A percentile compares a stretch with the other conserved stretches of the same genome.
phyloP scores from a whole-genome alignment of 2,329 filamentous ascomycete genomes.

The Pseudogymnoascus pannorum region DNA sequence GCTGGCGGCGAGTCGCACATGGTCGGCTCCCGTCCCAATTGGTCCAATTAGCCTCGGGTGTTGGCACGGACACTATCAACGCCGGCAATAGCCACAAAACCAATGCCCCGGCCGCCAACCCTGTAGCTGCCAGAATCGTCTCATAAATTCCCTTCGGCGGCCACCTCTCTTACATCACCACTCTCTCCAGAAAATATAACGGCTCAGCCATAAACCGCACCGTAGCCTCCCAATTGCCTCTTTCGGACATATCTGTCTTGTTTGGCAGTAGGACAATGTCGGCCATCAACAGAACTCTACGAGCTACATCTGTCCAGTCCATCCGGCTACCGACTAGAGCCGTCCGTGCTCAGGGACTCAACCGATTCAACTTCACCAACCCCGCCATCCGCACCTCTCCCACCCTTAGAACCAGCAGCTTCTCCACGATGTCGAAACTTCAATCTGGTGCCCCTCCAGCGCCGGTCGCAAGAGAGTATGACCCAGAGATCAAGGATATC shows the following conservation, averaged over 20 bases:
- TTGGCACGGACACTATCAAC: background rate
- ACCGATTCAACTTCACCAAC: background rate
- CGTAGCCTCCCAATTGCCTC: background rate
- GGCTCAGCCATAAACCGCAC: constrained; percentile 3
- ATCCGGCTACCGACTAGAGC: constrained; percentile 2
- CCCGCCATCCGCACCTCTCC: background rate
- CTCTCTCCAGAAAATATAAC: background rate
- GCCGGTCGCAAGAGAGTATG: constrained; percentile 57
- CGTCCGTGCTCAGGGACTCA: constrained; percentile 1
- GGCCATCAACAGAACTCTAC: constrained; percentile 10
- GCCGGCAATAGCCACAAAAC: constrained; percentile 4
- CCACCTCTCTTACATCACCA: constrained; percentile 7
- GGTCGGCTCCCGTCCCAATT: background rate
- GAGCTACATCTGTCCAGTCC: constrained; percentile 4
- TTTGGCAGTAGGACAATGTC: constrained; percentile 10
- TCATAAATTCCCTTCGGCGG: constrained; percentile 2
- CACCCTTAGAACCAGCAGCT: constrained; percentile 14
- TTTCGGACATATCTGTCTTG: constrained; percentile 2
- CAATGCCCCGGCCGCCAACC: background rate
- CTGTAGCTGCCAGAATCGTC: constrained; percentile 7
- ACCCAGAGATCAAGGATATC: constrained; percentile 92
- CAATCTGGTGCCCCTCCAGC: constrained; percentile 40
- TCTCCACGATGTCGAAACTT: constrained; percentile 31
- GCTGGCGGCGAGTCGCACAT: background rate
- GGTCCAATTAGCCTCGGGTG: constrained; percentile 4